Evolutionary conservation across 164 flowering plant species (phyloP).

Genomic region (Piper longum): DNA sequence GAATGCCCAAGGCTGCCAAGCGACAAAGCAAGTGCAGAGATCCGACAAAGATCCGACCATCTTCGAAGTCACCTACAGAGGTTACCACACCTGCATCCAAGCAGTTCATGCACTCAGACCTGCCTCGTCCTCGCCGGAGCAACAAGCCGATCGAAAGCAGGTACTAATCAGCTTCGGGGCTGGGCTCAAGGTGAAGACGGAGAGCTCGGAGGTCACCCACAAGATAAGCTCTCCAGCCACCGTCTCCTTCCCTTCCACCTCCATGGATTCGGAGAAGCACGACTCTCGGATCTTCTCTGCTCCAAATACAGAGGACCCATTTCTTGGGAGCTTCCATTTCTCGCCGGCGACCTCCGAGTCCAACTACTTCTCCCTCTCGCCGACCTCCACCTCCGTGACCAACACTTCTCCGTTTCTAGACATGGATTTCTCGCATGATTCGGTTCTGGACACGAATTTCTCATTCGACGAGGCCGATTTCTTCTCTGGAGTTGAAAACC

Average conservation of each 20-base stretch:
- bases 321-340: conserved; percentile 18
- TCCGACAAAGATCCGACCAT: conserved; percentile 62
- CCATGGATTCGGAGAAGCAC: conserved; percentile 3
- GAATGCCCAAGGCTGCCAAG: conserved; percentile 50
- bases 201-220: conserved; percentile 21
- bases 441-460: conserved; percentile 27
- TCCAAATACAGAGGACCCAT: conserved; percentile 10
- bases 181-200: conserved; percentile 27
- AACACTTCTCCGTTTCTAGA: conserved; percentile 53
- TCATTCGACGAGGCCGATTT: conserved; percentile 24
- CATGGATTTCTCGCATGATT: conserved; percentile 27
- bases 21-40: conserved; percentile 91
- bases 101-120: conserved; percentile 11
- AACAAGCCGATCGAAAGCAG: background rate
- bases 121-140: conserved; percentile 1
- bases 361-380: conserved; percentile 28
- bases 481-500: conserved; percentile 10
- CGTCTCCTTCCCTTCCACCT: conserved; percentile 26
- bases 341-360: conserved; percentile 61
- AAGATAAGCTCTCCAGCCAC: conserved; percentile 10
- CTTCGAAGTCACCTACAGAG: conserved; percentile 68
- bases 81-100: conserved; percentile 51
- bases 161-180: conserved; percentile 17
- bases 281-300: conserved; percentile 18
- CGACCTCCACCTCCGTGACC: conserved; percentile 35